These are phyloP conservation scores for Meyerozyma guilliermondii DNA, from an alignment of 1,139 yeast species.

Conservation along the genomic window DNA sequence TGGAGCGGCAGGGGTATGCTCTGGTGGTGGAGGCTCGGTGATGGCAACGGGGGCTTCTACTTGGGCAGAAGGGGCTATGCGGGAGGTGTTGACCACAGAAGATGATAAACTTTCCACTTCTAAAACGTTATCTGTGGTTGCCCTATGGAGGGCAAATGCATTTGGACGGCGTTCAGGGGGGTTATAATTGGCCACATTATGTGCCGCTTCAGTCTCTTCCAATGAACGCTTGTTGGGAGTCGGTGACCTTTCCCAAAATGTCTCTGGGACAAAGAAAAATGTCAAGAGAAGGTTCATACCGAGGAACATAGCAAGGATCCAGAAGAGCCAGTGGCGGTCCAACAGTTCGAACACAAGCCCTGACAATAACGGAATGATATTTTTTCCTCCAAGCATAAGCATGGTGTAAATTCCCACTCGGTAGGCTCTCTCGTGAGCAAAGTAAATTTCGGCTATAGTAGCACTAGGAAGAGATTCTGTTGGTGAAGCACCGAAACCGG, in stretches of 20 bases:
- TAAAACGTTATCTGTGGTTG: slow-evolving; percentile 14
- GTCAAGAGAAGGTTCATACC: slow-evolving; percentile 44
- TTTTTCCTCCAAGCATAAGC: slow-evolving; percentile 58
- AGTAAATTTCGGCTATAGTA: slow-evolving; percentile 56
- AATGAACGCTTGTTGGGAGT: slow-evolving; percentile 44
- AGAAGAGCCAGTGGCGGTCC: slow-evolving; percentile 58
- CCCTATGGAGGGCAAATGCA: slow-evolving; percentile 25
- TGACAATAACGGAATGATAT: slow-evolving; percentile 52
- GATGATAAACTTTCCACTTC: slow-evolving; percentile 18
- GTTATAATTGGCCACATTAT: slow-evolving; percentile 26
- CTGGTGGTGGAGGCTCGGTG: slow-evolving; percentile 9
- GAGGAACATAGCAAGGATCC: slow-evolving; percentile 52
- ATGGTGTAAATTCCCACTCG: slow-evolving; percentile 59
- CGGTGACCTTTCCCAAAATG: slow-evolving; percentile 60
- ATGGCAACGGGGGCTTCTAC: slow-evolving; percentile 16
- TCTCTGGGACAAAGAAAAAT: slow-evolving; percentile 57
- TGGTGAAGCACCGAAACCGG: slow-evolving; percentile 59
- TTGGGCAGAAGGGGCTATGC: slow-evolving; percentile 1
- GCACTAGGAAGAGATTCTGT: slow-evolving; percentile 60
- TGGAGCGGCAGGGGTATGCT: slow-evolving; percentile 3
- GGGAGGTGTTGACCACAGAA: slow-evolving; percentile 10
- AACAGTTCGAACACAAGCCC: slow-evolving; percentile 47
- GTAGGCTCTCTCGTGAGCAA: slow-evolving; percentile 63
- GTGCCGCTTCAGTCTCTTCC: slow-evolving; percentile 47
- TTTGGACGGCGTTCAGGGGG: slow-evolving; percentile 29